Conservation (phyloP, 495 filamentous ascomycete species). For the Penicillium salamii region DNA sequence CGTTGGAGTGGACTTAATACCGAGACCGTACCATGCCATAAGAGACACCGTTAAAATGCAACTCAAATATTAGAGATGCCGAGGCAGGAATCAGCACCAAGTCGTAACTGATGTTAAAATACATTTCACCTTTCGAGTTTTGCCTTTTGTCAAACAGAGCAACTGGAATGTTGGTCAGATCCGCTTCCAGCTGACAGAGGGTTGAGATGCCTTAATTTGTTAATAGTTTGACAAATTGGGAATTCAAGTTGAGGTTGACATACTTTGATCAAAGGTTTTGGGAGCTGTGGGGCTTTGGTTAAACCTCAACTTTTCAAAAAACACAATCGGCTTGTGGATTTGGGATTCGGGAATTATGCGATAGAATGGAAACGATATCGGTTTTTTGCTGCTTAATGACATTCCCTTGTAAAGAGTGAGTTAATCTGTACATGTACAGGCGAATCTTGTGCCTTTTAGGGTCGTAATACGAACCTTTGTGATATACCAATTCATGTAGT, state of each 20-base stretch:
- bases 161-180: constrained; percentile 19
- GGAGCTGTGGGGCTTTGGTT: neutral
- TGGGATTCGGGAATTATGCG: neutral
- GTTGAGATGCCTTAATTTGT: constrained; percentile 3
- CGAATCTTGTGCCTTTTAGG: too few species aligned
- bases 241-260: too few species aligned
- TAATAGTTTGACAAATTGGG: too few species aligned
- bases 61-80: constrained; percentile 24
- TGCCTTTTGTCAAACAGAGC: too few species aligned
- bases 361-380: constrained; percentile 2
- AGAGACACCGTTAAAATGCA: constrained; percentile 25
- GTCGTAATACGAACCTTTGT: constrained; percentile 17
- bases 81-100: constrained; percentile 25
- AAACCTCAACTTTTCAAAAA: neutral
- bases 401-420: constrained; percentile 5
- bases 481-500: constrained; percentile 34
- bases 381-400: constrained; percentile 3
- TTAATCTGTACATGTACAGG: too few species aligned
- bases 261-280: neutral
- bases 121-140: constrained; percentile 21
- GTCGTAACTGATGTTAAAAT: constrained; percentile 12
- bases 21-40: constrained; percentile 17
- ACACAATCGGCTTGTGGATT: neutral
- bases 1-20: too few species aligned
- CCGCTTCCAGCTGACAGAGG: constrained; percentile 20